These are phyloP conservation scores for Coelastrella sp. DNA, from an alignment of 139 green algal genomes.

Conservation along the genomic window DNA sequence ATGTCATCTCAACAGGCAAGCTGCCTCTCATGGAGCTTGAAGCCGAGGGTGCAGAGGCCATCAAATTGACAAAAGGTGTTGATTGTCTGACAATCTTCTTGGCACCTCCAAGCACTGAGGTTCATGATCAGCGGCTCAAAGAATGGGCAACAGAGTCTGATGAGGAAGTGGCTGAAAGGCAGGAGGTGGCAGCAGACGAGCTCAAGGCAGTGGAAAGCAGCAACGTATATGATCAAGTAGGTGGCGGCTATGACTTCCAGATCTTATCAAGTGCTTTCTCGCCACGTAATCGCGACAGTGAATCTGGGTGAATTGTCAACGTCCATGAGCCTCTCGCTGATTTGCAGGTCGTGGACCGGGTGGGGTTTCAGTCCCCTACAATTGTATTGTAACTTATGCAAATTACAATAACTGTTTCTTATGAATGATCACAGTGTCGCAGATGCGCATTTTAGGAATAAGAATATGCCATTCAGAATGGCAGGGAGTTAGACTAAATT, in stretches of 20 bases:
- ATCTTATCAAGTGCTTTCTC: background rate
- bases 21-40: conserved; percentile 75
- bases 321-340: no score
- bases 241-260: background rate
- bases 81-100: conserved; percentile 82
- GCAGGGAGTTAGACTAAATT: background rate
- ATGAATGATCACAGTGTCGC: no score
- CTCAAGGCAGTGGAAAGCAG: background rate
- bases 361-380: no score
- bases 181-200: conserved; percentile 47
- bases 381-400: no score
- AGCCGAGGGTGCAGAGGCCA: conserved; percentile 55
- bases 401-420: no score
- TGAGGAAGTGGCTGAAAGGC: conserved; percentile 56
- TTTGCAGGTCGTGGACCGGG: no score
- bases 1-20: no score
- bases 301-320: no score
- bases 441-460: no score
- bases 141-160: conserved; percentile 64
- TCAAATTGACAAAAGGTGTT: conserved; percentile 56
- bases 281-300: no score
- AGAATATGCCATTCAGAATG: background rate
- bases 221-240: conserved; percentile 33
- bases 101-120: conserved; percentile 58
- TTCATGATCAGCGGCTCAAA: conserved; percentile 57